Evolutionary conservation across 1,284 basidiomycete species (phyloP), one percentile per base, ranked within the genome.

Genomic region (Ustilago vetiveriae): DNA sequence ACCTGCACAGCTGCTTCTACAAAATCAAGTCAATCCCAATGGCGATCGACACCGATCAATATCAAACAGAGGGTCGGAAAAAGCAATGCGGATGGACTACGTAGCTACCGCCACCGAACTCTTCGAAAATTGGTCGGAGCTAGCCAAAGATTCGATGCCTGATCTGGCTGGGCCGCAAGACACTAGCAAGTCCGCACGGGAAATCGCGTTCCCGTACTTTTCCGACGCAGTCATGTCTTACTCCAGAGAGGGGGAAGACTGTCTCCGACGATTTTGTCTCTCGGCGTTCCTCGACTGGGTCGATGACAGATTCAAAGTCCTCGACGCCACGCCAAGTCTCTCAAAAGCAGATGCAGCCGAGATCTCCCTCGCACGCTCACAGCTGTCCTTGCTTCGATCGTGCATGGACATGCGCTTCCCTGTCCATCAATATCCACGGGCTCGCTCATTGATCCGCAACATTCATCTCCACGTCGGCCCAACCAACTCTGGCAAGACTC

Each of bases 401-500:
- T 48, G 48, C 19, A 73, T 62, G 38, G 76, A 79, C 21, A 46
- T 79, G 26, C 73, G 77, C 4, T 49, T 55, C 19, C 74, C 84
- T 6, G 68, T 82, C 14, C 74, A 82, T 22, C 67, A 72, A 5
- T 84, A 82, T 55, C 58, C 84, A 3, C 33, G 56, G 5, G 85
- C 87, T 0, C 82, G 87, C 6, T 72, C 84, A 2, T 75, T 89
- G 54, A 87, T 86, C 8, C 87, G 95, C 17, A 90, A 90, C 75
- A 85, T 98, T 69, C 91, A 95, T 82, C 89, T 98, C 84, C 95
- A 98, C 80, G 92, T 98, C 56, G 95, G 95, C 0, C 95, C 95
- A 0, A 98, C 95, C 29, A 98, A 98, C 84, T 93, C 91, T 58
- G 95, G 95, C 36, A 98, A 98, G 84, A 98, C 94, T 0, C 90